Percentiles rank a stretch among this genome's conserved stretches.
Conservation (phyloP, 179 eudicot species). For the Beta macrorhiza region DNA sequence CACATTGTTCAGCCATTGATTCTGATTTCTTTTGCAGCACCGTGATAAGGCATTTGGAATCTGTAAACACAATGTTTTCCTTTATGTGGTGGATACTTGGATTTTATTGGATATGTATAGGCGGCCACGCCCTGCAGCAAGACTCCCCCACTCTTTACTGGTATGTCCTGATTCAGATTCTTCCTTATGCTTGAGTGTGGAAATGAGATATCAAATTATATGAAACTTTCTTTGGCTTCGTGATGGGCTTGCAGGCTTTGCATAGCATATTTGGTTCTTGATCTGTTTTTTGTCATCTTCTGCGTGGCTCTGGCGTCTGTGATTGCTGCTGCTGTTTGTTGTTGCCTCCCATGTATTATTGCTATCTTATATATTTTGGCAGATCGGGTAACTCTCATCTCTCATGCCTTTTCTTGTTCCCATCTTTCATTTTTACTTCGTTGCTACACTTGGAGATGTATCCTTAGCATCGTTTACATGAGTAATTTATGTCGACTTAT, state of each 20-base stretch:
- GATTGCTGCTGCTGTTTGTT: slow-evolving; percentile 67
- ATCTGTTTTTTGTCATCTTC: slow-evolving; percentile 66
- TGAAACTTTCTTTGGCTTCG: slow-evolving; percentile 3
- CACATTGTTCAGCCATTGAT: slow-evolving; percentile 4
- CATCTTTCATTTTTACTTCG: background rate
- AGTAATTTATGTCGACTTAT: background rate
- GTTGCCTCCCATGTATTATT: slow-evolving; percentile 71
- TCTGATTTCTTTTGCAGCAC: slow-evolving; percentile 38
- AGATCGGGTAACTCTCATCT: slow-evolving; percentile 47
- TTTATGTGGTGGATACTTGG: slow-evolving; percentile 77
- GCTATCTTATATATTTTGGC: slow-evolving; percentile 60
- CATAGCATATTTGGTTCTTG: slow-evolving; percentile 61
- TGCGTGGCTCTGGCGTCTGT: slow-evolving; percentile 68
- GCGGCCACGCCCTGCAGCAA: slow-evolving; percentile 51
- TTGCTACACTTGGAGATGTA: slow-evolving; percentile 12
- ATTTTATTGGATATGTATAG: slow-evolving; percentile 65
- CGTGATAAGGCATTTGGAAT: slow-evolving; percentile 56
- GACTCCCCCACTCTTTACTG: slow-evolving; percentile 68
- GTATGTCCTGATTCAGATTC: slow-evolving; percentile 33
- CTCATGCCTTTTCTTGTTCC: background rate
- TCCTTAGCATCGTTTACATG: background rate
- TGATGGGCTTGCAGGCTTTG: slow-evolving; percentile 55
- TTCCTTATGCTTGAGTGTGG: background rate
- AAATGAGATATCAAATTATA: background rate
- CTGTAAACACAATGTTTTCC: slow-evolving; percentile 74